Evolutionary conservation across 2,329 filamentous ascomycete species (phyloP), one percentile per base, ranked within the genome.

Genomic region (Cryphonectria parasitica): DNA sequence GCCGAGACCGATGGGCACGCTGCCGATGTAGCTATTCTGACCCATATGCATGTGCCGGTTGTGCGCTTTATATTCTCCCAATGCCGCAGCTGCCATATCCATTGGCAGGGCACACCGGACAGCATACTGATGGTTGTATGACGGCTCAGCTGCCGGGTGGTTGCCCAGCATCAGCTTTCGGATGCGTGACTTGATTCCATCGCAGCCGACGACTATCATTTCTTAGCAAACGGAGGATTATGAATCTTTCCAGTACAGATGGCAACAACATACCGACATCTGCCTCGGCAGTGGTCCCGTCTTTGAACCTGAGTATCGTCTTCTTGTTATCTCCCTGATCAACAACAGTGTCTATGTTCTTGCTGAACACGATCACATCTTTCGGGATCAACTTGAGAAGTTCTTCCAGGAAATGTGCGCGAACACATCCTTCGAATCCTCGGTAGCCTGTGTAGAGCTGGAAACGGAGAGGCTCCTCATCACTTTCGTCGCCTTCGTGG

Each of bases 31-130:
- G 0, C 85, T 87, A 66, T 82, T 78, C 0, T 84, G 85, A 0
- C 88, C 89, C 66, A 87, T 82, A 76, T 87, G 87, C 83, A 90
- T 86, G 76, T 86, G 84, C n/a, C 82, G 78, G 25, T 85, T 87
- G 41, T 77, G 75, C 0, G 87, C 83, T 39, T 85, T 78, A 58
- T 87, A 79, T 13, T 83, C 77, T 3, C 87, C 86, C 8, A 91
- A 73, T 1, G 83, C 82, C 15, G 79, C 76, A 0, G 81, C 76
- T 0, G 87, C 88, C n/a, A 83, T 77, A 0, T 83, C 80, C 83
- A 91, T 91, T 0, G 89, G 87, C 1, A 91, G 81, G 2, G 92
- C 77, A 0, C 86, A 86, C 8, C 90, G 83, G 77, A 89, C 92
- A 49, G 87, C 90, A 77, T 87, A 88, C 74, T 90, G 88, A 56